These are phyloP conservation scores for Metschnikowia henanensis DNA, from an alignment of 805 yeast genomes.

Conservation along the genomic window DNA sequence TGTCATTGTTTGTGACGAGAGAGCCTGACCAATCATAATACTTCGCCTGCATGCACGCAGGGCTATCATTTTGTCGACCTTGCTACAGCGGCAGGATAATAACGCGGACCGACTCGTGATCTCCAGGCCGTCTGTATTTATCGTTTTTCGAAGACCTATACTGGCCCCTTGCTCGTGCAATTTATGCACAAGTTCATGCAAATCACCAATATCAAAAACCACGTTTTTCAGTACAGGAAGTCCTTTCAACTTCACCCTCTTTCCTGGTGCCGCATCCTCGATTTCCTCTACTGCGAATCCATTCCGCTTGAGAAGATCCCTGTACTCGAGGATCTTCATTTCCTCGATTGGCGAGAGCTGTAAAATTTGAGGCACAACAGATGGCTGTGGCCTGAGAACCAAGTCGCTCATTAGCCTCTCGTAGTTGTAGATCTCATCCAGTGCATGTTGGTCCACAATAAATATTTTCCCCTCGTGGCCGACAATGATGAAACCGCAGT, in stretches of 20 bases:
- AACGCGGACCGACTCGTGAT: not conserved
- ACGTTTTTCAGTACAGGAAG: conserved; percentile 74
- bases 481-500: conserved; percentile 88
- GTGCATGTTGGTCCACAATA: conserved; percentile 96
- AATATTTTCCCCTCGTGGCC: conserved; percentile 61
- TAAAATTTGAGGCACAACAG: conserved; percentile 59
- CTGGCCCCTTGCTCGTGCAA: conserved; percentile 47
- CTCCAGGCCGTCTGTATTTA: not conserved
- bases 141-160: not conserved
- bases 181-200: conserved; percentile 73
- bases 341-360: conserved; percentile 81
- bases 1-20: conserved; percentile 60
- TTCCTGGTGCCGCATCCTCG: conserved; percentile 55
- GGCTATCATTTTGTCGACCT: conserved; percentile 82
- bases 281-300: conserved; percentile 64
- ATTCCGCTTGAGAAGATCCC: conserved; percentile 59
- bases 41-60: conserved; percentile 94
- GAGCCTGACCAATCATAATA: conserved; percentile 87
- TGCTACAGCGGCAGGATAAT: conserved; percentile 53
- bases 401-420: conserved; percentile 63
- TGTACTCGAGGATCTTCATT: conserved; percentile 61
- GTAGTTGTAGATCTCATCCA: conserved; percentile 93
- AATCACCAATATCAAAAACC: conserved; percentile 65
- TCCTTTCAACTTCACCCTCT: conserved; percentile 52
- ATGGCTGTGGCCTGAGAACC: conserved; percentile 55